Evolutionary conservation across 306 rosid species (phyloP), one percentile per base, ranked within the genome.

Genomic region (Trifolium repens): DNA sequence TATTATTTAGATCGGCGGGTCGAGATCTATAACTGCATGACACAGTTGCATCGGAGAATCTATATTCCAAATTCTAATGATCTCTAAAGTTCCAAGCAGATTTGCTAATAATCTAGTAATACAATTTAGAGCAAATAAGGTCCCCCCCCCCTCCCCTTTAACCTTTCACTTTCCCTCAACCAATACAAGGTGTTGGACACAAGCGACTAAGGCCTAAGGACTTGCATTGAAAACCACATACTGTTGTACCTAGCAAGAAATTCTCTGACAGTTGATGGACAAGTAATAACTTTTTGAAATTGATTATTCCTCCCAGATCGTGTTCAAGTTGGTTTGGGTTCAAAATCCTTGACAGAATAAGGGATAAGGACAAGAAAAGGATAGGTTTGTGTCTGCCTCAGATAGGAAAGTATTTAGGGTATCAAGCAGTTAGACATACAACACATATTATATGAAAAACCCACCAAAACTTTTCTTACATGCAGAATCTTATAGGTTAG

Each of bases 201-300:
- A 76, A 81, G 84, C 81, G 35, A 81, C 59, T 39, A 8, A 49
- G 73, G 63, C 37, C 6, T 39, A 60, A 24, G 54, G 81, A 52
- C 72, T 71, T 71, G 81, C 74, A 75, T 27, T 65, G 63, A 71
- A 53, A 52, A 53, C 12, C 72, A 42, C 59, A 11, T n/a, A 35
- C 42, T 53, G 39, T 55, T 57, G 42, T 50, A 77, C 79, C 79
- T 84, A 30, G 80, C 79, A 83, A 75, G 74, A 50, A 78, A 79
- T 78, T 80, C 69, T 72, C 53, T 71, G 70, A 78, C 85, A 58
- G 2, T 67, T 86, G 87, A 84, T 72, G 64, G 79, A 75, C 71
- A 84, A 63, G 87, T 72, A 34, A 69, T 76, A 88, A 80, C 80
- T 79, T 77, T 9, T 5, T 74, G 26, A 53, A 73, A 59, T 73